Percentiles rank a stretch among this genome's conserved stretches.
phyloP scores from a whole-genome alignment of 2,329 filamentous ascomycete genomes.

The Metarhizium sp. region DNA sequence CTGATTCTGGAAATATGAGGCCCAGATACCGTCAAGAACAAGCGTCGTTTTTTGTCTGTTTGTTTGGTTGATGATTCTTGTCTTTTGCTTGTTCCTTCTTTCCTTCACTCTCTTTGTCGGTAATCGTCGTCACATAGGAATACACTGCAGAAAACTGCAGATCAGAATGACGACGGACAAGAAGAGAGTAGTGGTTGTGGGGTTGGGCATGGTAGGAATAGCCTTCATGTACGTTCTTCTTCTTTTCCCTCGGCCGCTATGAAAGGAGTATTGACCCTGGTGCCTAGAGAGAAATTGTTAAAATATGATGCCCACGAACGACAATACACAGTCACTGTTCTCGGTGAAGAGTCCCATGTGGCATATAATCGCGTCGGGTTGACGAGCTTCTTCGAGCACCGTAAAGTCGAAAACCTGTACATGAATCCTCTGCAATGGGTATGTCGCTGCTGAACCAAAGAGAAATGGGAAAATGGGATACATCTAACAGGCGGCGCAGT shows the following conservation, averaged over 20 bases:
- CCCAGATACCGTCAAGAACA: background rate
- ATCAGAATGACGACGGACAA: slow-evolving; percentile 6
- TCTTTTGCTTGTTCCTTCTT: background rate
- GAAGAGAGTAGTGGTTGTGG: slow-evolving; percentile 72
- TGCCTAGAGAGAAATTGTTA: slow-evolving; percentile 69
- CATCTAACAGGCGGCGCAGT: slow-evolving; percentile 32
- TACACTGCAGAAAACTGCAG: background rate
- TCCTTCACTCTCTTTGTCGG: background rate
- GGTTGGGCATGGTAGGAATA: slow-evolving; percentile 72
- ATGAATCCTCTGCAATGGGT: slow-evolving; percentile 80
- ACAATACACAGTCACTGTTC: slow-evolving; percentile 74
- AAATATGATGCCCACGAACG: slow-evolving; percentile 69
- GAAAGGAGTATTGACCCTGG: background rate
- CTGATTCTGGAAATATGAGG: too few relatives aligned
- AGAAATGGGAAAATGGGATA: too few relatives aligned
- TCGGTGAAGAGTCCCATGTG: slow-evolving; percentile 79
- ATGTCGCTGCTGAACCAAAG: slow-evolving; percentile 7
- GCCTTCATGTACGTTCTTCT: slow-evolving; percentile 64
- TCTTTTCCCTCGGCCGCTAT: background rate
- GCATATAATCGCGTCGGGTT: slow-evolving; percentile 88
- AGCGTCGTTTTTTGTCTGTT: background rate
- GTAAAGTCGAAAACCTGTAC: slow-evolving; percentile 79
- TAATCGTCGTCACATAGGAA: background rate
- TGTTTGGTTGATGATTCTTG: too few relatives aligned
- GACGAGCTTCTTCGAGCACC: slow-evolving; percentile 81